Percentiles rank a stretch among this genome's conserved stretches.
Conservation (phyloP, 2,329 filamentous ascomycete genomes). For the Fusarium sacchari region DNA sequence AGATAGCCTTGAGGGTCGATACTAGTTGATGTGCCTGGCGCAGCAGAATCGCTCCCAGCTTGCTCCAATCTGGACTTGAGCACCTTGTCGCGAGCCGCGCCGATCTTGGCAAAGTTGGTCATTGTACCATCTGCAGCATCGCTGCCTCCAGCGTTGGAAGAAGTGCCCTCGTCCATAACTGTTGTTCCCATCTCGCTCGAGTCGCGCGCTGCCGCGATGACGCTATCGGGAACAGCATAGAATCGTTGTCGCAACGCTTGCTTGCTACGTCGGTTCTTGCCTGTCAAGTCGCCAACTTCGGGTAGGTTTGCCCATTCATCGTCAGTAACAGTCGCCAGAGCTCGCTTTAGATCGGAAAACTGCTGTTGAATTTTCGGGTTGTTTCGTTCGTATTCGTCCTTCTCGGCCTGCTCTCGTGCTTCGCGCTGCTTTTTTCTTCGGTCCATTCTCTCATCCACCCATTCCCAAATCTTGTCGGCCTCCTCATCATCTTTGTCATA, state of each 20-base stretch:
- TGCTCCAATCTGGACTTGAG: slow-evolving; percentile 93
- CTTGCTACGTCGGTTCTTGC: slow-evolving; percentile 87
- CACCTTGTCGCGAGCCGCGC: slow-evolving; percentile 94
- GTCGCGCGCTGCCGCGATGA: slow-evolving; percentile 86
- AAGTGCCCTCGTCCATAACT: slow-evolving; percentile 79
- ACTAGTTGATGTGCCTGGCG: slow-evolving; percentile 83
- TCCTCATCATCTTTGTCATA: slow-evolving; percentile 99
- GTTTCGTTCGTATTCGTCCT: slow-evolving; percentile 93
- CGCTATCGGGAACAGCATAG: slow-evolving; percentile 96
- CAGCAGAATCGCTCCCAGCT: slow-evolving; percentile 73
- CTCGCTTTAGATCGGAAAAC: slow-evolving; percentile 94
- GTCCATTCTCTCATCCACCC: slow-evolving; percentile 98
- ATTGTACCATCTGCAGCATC: slow-evolving; percentile 82
- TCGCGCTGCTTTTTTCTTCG: slow-evolving; percentile 91
- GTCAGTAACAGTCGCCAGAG: slow-evolving; percentile 86
- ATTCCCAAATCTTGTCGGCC: slow-evolving; percentile 93
- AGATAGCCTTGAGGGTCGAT: slow-evolving; percentile 97
- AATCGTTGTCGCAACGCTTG: slow-evolving; percentile 86
- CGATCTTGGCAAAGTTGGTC: slow-evolving; percentile 98
- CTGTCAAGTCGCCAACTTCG: slow-evolving; percentile 95
- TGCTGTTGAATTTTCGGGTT: slow-evolving; percentile 99
- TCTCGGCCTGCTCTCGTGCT: slow-evolving; percentile 90
- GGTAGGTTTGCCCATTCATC: slow-evolving; percentile 97
- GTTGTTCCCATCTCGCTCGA: slow-evolving; percentile 86
- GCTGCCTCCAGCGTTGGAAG: slow-evolving; percentile 44